Percentiles rank a stretch among this genome's conserved stretches.
These are phyloP conservation scores for Malus asiatica DNA, from an alignment of 306 rosid genomes.

Conservation along the genomic window DNA sequence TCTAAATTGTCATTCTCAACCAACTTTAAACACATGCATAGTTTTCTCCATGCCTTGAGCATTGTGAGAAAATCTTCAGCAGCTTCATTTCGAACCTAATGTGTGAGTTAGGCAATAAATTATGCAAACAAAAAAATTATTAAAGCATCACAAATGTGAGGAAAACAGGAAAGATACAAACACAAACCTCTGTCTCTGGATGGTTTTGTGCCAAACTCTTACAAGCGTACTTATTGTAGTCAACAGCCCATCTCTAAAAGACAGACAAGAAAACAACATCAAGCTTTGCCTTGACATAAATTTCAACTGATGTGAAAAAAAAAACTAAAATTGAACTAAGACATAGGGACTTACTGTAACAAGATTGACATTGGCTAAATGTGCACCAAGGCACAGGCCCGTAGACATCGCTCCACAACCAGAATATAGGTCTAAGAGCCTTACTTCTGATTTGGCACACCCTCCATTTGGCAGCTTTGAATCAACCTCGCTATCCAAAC, in stretches of 20 bases:
- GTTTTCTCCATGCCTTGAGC: conserved; percentile 55
- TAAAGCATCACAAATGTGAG: background rate
- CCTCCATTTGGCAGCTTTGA: conserved; percentile 18
- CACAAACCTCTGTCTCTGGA: conserved; percentile 60
- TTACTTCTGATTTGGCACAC: conserved; percentile 28
- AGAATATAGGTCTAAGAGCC: conserved; percentile 57
- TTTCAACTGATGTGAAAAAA: background rate
- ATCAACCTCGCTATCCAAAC: conserved; percentile 25
- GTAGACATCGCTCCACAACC: conserved; percentile 98
- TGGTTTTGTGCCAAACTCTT: conserved; percentile 58
- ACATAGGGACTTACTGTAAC: conserved; percentile 47
- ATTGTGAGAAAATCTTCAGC: conserved; percentile 61
- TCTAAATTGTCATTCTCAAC: conserved; percentile 26
- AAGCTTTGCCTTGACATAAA: background rate
- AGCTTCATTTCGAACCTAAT: conserved; percentile 71
- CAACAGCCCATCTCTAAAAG: conserved; percentile 80
- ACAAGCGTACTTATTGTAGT: conserved; percentile 53
- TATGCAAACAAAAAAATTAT: background rate
- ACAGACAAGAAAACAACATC: background rate
- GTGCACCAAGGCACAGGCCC: conserved; percentile 73
- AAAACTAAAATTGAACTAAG: background rate
- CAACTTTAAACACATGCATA: conserved; percentile 45
- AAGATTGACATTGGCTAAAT: conserved; percentile 45
- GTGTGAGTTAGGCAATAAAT: background rate
- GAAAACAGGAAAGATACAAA: background rate